Evolutionary conservation across 1,139 yeast species (phyloP).

Genomic region (Saccharomycopsis hybrid): DNA sequence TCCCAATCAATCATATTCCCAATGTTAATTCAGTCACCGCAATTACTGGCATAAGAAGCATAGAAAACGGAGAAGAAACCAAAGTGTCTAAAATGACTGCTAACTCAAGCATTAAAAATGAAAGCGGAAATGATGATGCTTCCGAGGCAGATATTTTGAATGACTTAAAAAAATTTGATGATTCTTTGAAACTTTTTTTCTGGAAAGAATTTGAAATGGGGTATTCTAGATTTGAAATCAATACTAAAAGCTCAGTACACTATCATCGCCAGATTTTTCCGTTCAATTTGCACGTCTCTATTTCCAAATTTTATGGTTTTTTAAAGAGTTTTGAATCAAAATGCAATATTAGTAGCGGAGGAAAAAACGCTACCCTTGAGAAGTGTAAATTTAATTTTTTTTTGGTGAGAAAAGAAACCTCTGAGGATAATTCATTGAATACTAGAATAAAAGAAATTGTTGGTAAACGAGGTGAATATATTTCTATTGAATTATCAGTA

Average conservation of each 20-base stretch:
- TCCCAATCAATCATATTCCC: conserved; percentile 76
- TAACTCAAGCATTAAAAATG: background rate
- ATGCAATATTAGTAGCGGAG: conserved; percentile 48
- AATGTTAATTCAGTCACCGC: conserved; percentile 22
- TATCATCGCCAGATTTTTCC: conserved; percentile 63
- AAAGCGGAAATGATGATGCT: background rate
- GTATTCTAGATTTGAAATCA: conserved; percentile 57
- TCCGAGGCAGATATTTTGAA: conserved; percentile 19
- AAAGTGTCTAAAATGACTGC: conserved; percentile 20
- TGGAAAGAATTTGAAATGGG: conserved; percentile 34
- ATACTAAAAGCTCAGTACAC: conserved; percentile 52
- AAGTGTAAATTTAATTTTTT: conserved; percentile 28
- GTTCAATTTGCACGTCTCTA: conserved; percentile 37
- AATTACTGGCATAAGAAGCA: background rate
- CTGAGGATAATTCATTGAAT: conserved; percentile 11
- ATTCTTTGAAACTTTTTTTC: conserved; percentile 42
- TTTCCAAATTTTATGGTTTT: conserved; percentile 31
- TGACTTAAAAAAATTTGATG: conserved; percentile 40
- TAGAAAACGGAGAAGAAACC: conserved; percentile 24
- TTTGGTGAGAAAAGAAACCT: conserved; percentile 34
- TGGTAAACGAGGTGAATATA: conserved; percentile 35
- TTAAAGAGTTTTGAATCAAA: conserved; percentile 37
- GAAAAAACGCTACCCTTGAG: no score
- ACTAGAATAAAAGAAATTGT: conserved; percentile 26
- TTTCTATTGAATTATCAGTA: conserved; percentile 33